These are phyloP conservation scores for Geum urbanum DNA, from an alignment of 306 rosid genomes.

Conservation along the genomic window DNA sequence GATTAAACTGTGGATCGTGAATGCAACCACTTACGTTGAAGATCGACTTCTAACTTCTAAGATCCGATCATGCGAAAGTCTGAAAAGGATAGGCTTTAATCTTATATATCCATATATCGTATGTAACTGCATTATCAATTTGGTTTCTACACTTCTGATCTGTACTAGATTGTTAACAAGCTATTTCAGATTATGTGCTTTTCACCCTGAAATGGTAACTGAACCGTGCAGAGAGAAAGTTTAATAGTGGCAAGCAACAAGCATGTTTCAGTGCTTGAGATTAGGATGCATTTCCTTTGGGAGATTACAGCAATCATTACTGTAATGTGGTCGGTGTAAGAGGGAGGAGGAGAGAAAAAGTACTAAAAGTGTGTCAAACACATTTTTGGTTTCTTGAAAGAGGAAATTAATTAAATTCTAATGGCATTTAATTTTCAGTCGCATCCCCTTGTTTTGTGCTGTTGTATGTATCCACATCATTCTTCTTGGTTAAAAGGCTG, in stretches of 20 bases:
- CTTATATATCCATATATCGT: background rate
- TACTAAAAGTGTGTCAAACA: too few relatives aligned
- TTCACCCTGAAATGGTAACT: background rate
- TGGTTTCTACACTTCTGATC: background rate
- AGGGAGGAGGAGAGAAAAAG: background rate
- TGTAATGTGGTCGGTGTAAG: background rate
- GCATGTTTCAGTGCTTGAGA: background rate
- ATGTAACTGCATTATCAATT: background rate
- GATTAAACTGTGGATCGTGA: background rate
- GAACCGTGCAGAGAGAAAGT: background rate
- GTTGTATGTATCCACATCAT: background rate
- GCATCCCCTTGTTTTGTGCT: background rate
- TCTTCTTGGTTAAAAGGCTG: constrained; percentile 27
- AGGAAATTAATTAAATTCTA: background rate
- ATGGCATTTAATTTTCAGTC: background rate
- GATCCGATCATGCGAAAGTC: background rate
- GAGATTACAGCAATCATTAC: background rate
- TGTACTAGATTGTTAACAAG: background rate
- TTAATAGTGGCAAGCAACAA: background rate
- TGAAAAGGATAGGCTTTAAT: background rate
- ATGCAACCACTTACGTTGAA: background rate
- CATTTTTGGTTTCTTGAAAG: background rate
- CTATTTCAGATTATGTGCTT: background rate
- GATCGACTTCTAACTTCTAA: background rate
- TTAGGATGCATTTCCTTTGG: background rate